Evolutionary conservation across 75 land plant genomes (phyloP).

Genomic region (Sequoia sempervirens): DNA sequence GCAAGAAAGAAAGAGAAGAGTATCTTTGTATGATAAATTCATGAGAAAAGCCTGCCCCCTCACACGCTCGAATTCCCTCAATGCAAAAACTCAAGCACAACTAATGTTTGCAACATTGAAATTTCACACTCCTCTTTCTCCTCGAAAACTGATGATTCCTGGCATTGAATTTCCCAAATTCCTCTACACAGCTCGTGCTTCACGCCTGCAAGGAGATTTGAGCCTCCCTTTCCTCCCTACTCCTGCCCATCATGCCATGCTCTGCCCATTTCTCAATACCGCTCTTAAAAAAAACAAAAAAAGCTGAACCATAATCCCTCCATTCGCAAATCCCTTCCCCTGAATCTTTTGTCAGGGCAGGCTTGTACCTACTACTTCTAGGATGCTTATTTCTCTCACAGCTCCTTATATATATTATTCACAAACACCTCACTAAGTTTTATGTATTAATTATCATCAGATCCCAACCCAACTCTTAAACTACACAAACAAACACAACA

Average conservation of each 20-base stretch:
- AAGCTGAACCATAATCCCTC: neutral
- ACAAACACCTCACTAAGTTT: neutral
- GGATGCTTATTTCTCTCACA: neutral
- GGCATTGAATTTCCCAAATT: slow-evolving; percentile 13
- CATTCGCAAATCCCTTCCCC: neutral
- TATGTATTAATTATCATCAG: neutral
- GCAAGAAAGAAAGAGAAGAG: neutral
- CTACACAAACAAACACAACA: neutral
- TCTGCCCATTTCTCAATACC: slow-evolving; percentile 3
- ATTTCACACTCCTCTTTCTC: neutral
- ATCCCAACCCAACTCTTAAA: neutral
- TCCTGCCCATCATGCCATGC: neutral
- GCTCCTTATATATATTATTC: neutral
- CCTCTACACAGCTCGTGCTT: slow-evolving; percentile 10
- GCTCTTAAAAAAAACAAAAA: neutral
- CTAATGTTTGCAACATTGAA: neutral
- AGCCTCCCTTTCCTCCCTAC: neutral
- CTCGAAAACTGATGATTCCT: slow-evolving; percentile 1
- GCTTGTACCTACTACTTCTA: neutral
- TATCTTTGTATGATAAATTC: neutral
- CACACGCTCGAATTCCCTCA: neutral
- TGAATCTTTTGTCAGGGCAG: slow-evolving; percentile 1
- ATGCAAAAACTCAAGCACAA: neutral
- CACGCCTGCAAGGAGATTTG: slow-evolving; percentile 10
- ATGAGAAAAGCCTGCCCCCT: neutral